Evolutionary conservation across 768 basidiomycete species (phyloP).

Genomic region (Jaapia argillacea): DNA sequence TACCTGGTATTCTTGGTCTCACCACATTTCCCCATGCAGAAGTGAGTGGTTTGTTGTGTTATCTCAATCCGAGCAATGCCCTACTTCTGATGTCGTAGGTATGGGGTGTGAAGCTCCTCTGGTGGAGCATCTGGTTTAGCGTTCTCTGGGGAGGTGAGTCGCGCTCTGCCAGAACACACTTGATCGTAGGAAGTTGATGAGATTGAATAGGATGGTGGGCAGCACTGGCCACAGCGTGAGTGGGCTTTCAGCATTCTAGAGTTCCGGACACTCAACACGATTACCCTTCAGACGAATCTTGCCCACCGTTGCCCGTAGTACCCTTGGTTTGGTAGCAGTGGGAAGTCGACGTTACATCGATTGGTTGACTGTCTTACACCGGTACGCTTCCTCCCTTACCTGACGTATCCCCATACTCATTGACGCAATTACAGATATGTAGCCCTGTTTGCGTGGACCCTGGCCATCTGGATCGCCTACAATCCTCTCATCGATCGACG

Average conservation of each 20-base stretch:
- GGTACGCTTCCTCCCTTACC: slow-evolving; percentile 26
- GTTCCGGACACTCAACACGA: too few relatives aligned
- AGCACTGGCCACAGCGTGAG: slow-evolving; percentile 54
- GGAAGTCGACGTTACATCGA: slow-evolving; percentile 68
- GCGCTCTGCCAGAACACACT: neutral
- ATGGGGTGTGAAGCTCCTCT: slow-evolving; percentile 51
- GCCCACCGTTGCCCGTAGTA: slow-evolving; percentile 44
- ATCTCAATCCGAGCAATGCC: neutral
- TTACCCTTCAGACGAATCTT: slow-evolving; percentile 35
- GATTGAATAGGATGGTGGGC: slow-evolving; percentile 65
- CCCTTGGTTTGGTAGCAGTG: slow-evolving; percentile 67
- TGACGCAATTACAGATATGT: slow-evolving; percentile 31
- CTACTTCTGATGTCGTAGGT: slow-evolving; percentile 34
- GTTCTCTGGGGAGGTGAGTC: slow-evolving; percentile 65
- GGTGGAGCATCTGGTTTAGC: slow-evolving; percentile 82
- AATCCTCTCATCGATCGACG: slow-evolving; percentile 49
- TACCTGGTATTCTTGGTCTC: slow-evolving; percentile 64
- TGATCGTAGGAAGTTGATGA: neutral
- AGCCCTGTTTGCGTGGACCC: slow-evolving; percentile 58
- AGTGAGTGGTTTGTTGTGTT: slow-evolving; percentile 25
- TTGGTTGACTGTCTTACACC: slow-evolving; percentile 58
- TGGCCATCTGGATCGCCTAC: slow-evolving; percentile 63
- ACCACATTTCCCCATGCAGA: slow-evolving; percentile 38
- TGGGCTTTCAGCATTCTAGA: slow-evolving; percentile 4
- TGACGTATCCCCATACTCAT: slow-evolving; percentile 2